Percentiles rank a stretch among this genome's conserved stretches.
phyloP scores from a whole-genome alignment of 306 rosid species.

The Prunus armeniaca region DNA sequence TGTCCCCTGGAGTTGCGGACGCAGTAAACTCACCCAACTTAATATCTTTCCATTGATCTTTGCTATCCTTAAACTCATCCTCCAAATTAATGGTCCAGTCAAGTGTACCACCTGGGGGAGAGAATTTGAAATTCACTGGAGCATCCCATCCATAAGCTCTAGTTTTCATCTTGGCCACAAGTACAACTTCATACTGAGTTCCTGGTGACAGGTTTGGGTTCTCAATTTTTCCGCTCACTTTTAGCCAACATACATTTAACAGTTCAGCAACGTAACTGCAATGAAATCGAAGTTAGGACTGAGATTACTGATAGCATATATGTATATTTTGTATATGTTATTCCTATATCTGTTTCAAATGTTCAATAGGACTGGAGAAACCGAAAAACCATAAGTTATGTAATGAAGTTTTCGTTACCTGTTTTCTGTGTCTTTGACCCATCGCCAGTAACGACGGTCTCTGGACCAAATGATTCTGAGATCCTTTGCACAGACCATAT shows the following conservation, averaged over 20 bases:
- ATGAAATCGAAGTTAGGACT: background rate
- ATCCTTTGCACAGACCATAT: constrained; percentile 60
- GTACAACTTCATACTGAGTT: constrained; percentile 42
- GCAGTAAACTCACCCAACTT: constrained; percentile 46
- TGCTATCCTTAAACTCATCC: background rate
- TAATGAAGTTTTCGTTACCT: constrained; percentile 32
- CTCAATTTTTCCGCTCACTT: constrained; percentile 58
- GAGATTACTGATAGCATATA: background rate
- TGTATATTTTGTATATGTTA: too few relatives aligned
- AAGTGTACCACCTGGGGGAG: constrained; percentile 47
- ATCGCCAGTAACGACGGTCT: constrained; percentile 47
- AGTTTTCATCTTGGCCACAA: constrained; percentile 51
- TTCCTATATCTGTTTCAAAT: background rate
- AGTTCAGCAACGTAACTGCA: constrained; percentile 71
- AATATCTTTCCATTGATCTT: constrained; percentile 50
- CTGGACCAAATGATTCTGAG: constrained; percentile 58
- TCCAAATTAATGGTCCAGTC: constrained; percentile 23
- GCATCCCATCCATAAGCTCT: constrained; percentile 54
- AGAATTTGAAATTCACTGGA: constrained; percentile 60
- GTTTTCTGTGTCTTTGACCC: constrained; percentile 32
- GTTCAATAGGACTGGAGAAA: too few relatives aligned
- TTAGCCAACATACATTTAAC: constrained; percentile 64
- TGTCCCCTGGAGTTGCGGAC: constrained; percentile 30
- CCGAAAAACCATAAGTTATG: background rate
- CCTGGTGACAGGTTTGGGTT: constrained; percentile 54